These are phyloP conservation scores for Acorus calamus DNA, from an alignment of 106 monocot genomes.

Conservation along the genomic window DNA sequence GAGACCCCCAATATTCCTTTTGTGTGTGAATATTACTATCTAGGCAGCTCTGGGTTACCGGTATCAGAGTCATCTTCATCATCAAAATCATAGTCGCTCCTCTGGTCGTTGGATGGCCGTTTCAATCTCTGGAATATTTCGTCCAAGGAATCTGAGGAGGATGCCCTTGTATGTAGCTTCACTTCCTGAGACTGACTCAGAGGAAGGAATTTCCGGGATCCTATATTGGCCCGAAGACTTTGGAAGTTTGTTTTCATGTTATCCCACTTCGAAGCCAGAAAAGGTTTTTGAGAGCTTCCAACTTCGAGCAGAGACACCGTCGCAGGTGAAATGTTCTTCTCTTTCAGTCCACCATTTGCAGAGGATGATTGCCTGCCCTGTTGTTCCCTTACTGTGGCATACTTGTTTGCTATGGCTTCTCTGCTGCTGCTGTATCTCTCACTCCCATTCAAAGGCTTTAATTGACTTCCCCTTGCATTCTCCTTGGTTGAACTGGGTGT, in stretches of 20 bases:
- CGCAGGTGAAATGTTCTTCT: slow-evolving; percentile 29
- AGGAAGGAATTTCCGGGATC: slow-evolving; percentile 61
- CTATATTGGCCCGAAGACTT: slow-evolving; percentile 65
- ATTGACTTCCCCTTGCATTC: slow-evolving; percentile 16
- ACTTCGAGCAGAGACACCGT: slow-evolving; percentile 60
- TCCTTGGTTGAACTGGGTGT: slow-evolving; percentile 15
- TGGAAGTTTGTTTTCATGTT: slow-evolving; percentile 77
- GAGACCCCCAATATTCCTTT: slow-evolving; percentile 1
- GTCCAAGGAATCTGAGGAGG: slow-evolving; percentile 77
- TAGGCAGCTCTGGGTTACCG: not conserved
- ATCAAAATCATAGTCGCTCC: slow-evolving; percentile 17
- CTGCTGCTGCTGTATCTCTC: slow-evolving; percentile 27
- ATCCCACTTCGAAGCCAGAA: slow-evolving; percentile 61
- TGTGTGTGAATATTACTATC: not conserved
- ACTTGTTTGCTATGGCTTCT: slow-evolving; percentile 58
- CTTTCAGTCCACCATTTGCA: slow-evolving; percentile 13
- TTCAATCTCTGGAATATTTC: slow-evolving; percentile 83
- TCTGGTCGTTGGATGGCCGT: slow-evolving; percentile 26
- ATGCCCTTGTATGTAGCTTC: slow-evolving; percentile 15
- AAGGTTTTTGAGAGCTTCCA: slow-evolving; percentile 18
- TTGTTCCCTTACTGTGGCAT: slow-evolving; percentile 49
- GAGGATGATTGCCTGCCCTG: slow-evolving; percentile 17
- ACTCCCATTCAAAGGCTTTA: slow-evolving; percentile 25
- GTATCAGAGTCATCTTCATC: slow-evolving; percentile 12
- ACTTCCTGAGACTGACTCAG: slow-evolving; percentile 34